Conservation (phyloP, 1,284 basidiomycete species). For the Melampsora americana region DNA sequence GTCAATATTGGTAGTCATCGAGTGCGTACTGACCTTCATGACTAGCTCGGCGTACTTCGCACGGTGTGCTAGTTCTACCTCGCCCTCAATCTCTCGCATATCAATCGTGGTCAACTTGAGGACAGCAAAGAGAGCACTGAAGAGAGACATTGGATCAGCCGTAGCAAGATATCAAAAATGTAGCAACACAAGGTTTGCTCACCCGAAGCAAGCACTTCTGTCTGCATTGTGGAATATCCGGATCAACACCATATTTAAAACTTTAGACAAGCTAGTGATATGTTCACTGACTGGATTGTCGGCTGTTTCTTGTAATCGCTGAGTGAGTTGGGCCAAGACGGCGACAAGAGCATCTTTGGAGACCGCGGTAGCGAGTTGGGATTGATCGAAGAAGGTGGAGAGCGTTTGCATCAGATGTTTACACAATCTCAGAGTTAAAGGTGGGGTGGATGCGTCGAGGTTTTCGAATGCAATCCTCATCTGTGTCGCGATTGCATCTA, state of each 20-base stretch:
- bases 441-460: conserved; percentile 59
- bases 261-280: conserved; percentile 67
- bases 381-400: conserved; percentile 83
- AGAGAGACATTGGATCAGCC: conserved; percentile 26
- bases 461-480: conserved; percentile 85
- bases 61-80: conserved; percentile 51
- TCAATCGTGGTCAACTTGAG: conserved; percentile 80
- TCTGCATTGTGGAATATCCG: conserved; percentile 86
- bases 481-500: conserved; percentile 80
- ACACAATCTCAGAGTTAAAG: conserved; percentile 79
- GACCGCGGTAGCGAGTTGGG: conserved; percentile 72
- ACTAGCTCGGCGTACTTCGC: conserved; percentile 92
- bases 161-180: background rate
- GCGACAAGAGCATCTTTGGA: conserved; percentile 74
- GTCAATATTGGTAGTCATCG: background rate
- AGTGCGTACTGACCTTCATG: conserved; percentile 62
- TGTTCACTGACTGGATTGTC: conserved; percentile 55
- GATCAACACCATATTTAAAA: conserved; percentile 97
- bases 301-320: conserved; percentile 84
- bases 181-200: conserved; percentile 50
- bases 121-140: conserved; percentile 70
- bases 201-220: conserved; percentile 88
- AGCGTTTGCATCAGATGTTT: conserved; percentile 94
- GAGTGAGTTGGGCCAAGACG: conserved; percentile 78
- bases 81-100: conserved; percentile 63